Percentiles rank a stretch among this genome's conserved stretches.
These are phyloP conservation scores for Boletus subcaerulescens DNA, from an alignment of 768 basidiomycete species.

Conservation along the genomic window DNA sequence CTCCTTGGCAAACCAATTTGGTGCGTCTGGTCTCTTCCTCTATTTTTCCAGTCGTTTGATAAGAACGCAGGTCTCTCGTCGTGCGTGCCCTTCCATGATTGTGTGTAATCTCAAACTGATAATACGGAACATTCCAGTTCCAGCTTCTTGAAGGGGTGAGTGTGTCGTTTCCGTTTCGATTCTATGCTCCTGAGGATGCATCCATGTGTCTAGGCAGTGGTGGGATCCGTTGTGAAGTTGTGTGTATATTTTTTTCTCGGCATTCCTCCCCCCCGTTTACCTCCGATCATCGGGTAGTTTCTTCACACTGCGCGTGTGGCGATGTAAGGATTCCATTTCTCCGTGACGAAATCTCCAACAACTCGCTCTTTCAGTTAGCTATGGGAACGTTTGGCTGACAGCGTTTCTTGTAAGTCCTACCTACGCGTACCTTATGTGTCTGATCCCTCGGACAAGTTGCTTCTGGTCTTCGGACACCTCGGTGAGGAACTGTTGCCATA, in stretches of 20 bases:
- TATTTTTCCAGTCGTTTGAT: slow-evolving; percentile 7
- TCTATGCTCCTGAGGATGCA: slow-evolving; percentile 1
- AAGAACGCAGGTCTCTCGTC: slow-evolving; percentile 44
- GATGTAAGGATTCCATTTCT: slow-evolving; percentile 42
- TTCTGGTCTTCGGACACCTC: slow-evolving; percentile 49
- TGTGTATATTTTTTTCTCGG: slow-evolving; percentile 26
- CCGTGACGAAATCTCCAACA: not conserved
- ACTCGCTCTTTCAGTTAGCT: slow-evolving; percentile 45
- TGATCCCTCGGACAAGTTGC: slow-evolving; percentile 32
- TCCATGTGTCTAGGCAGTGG: slow-evolving; percentile 40
- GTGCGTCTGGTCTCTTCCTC: slow-evolving; percentile 27
- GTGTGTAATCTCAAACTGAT: slow-evolving; percentile 1
- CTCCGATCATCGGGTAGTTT: slow-evolving; percentile 32
- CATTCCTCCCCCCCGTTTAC: not conserved
- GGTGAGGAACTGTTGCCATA: slow-evolving; percentile 31
- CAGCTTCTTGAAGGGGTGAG: slow-evolving; percentile 43
- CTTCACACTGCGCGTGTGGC: slow-evolving; percentile 61
- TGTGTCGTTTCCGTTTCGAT: not conserved
- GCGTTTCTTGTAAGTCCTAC: slow-evolving; percentile 40
- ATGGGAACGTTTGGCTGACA: slow-evolving; percentile 47
- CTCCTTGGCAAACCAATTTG: slow-evolving; percentile 43
- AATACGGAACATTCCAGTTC: slow-evolving; percentile 29
- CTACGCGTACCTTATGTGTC: not conserved
- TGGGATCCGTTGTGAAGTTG: slow-evolving; percentile 56
- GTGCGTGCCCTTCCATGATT: slow-evolving; percentile 33